Conservation (phyloP, 192 early-diverging fungal genomes). For the Backusella macrospora region DNA sequence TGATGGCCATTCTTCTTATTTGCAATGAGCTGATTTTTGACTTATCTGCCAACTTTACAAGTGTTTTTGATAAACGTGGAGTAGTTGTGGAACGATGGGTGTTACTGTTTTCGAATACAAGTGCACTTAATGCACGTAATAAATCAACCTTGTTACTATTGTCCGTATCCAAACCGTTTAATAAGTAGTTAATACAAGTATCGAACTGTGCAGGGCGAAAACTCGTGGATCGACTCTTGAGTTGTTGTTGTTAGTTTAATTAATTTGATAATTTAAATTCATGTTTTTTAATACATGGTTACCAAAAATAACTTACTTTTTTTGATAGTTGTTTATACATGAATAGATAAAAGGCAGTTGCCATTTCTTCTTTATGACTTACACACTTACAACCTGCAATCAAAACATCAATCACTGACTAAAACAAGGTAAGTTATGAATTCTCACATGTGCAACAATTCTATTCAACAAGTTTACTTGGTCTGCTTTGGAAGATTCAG, state of each 20-base stretch:
- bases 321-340: conserved; percentile 38
- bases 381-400: conserved; percentile 29
- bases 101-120: conserved; percentile 52
- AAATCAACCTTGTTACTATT: conserved; percentile 44
- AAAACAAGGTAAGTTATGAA: background rate
- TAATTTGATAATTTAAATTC: background rate
- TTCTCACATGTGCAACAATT: no score
- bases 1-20: conserved; percentile 64
- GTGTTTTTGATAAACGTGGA: conserved; percentile 27
- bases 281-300: background rate
- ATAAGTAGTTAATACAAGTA: conserved; percentile 23
- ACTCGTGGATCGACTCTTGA: conserved; percentile 25
- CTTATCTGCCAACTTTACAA: conserved; percentile 29
- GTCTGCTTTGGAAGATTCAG: background rate
- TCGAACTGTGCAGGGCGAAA: conserved; percentile 28
- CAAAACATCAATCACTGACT: conserved; percentile 37
- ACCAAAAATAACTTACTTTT: conserved; percentile 18
- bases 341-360: conserved; percentile 34
- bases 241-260: background rate
- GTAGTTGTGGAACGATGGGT: background rate
- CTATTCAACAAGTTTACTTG: background rate
- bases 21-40: conserved; percentile 37
- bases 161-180: conserved; percentile 24
- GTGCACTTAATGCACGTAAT: conserved; percentile 52
- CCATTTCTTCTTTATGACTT: conserved; percentile 5